A percentile compares a stretch with the other conserved stretches of the same genome.
phyloP scores from a whole-genome alignment of 1,139 yeast genomes.

The Scheffersomyces titani region DNA sequence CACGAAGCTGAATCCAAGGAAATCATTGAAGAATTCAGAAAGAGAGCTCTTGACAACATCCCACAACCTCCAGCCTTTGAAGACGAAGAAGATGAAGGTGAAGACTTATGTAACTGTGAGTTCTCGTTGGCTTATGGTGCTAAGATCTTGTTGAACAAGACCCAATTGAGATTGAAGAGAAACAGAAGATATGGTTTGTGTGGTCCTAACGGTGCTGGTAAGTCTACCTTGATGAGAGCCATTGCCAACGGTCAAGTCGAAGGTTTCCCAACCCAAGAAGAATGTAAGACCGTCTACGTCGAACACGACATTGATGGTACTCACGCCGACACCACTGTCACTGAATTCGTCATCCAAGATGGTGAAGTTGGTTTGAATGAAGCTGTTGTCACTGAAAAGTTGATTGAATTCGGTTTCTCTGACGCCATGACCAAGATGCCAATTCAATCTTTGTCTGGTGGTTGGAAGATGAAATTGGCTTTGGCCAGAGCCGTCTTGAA shows the following conservation, averaged over 20 bases:
- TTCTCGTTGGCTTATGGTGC: slow-evolving; percentile 99
- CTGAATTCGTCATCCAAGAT: slow-evolving; percentile 80
- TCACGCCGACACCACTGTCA: slow-evolving; percentile 92
- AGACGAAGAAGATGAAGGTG: slow-evolving; percentile 99
- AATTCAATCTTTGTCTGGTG: slow-evolving; percentile 97
- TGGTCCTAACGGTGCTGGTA: slow-evolving; percentile 99
- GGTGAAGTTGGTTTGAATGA: slow-evolving; percentile 78
- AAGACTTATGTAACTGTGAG: slow-evolving; percentile 99
- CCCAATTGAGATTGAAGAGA: slow-evolving; percentile 98
- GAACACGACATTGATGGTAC: slow-evolving; percentile 99
- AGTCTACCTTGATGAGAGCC: slow-evolving; percentile 99
- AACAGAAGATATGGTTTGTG: slow-evolving; percentile 99
- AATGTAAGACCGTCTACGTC: slow-evolving; percentile 98
- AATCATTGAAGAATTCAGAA: slow-evolving; percentile 91
- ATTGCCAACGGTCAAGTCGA: slow-evolving; percentile 99
- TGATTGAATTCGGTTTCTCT: slow-evolving; percentile 87
- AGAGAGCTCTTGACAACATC: slow-evolving; percentile 95
- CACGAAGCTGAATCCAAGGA: slow-evolving; percentile 92
- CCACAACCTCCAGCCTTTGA: slow-evolving; percentile 95
- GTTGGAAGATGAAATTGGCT: slow-evolving; percentile 99
- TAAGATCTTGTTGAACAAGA: slow-evolving; percentile 98
- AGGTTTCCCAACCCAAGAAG: slow-evolving; percentile 99
- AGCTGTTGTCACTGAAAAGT: slow-evolving; percentile 69
- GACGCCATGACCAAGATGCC: slow-evolving; percentile 91
- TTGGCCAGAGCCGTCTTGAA: slow-evolving; percentile 98